These are phyloP conservation scores for Cryptococcus depauperatus DNA, from an alignment of 1,284 basidiomycete genomes.

Conservation along the genomic window DNA sequence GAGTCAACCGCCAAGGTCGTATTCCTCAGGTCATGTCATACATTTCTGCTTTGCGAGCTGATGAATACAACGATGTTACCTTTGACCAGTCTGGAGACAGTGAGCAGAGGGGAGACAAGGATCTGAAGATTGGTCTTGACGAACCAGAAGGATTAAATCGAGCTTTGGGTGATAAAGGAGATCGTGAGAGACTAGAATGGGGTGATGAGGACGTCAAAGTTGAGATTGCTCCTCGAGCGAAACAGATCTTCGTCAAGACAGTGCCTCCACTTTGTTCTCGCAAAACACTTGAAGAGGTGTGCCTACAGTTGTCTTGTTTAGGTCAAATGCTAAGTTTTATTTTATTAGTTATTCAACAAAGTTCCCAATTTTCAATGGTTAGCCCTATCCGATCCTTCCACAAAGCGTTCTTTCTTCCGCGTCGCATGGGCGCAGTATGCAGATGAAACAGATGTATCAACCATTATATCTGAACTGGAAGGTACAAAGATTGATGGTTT, in stretches of 20 bases:
- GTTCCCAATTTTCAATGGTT: slow-evolving; percentile 55
- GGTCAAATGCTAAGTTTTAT: not conserved
- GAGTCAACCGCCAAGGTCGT: slow-evolving; percentile 74
- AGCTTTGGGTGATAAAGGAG: slow-evolving; percentile 47
- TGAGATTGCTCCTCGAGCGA: slow-evolving; percentile 65
- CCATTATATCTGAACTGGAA: slow-evolving; percentile 61
- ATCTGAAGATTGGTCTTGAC: slow-evolving; percentile 7
- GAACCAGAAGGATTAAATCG: slow-evolving; percentile 34
- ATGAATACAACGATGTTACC: slow-evolving; percentile 64
- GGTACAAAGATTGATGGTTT: slow-evolving; percentile 91
- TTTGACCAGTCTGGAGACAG: slow-evolving; percentile 34
- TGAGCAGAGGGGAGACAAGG: slow-evolving; percentile 10
- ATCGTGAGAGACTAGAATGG: no score
- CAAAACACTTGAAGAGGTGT: slow-evolving; percentile 75
- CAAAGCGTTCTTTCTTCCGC: slow-evolving; percentile 82
- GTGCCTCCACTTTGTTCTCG: slow-evolving; percentile 84
- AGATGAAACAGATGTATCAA: slow-evolving; percentile 70
- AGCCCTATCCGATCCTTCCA: slow-evolving; percentile 78
- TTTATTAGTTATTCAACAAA: slow-evolving; percentile 40
- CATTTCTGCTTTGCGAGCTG: slow-evolving; percentile 66
- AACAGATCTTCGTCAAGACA: slow-evolving; percentile 87
- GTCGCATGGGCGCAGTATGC: slow-evolving; percentile 82
- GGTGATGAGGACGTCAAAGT: slow-evolving; percentile 49
- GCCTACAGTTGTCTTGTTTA: slow-evolving; percentile 17
- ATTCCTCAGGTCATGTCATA: slow-evolving; percentile 63